phyloP scores from a whole-genome alignment of 148 eudicot genomes.

The Agrostemma githago region DNA sequence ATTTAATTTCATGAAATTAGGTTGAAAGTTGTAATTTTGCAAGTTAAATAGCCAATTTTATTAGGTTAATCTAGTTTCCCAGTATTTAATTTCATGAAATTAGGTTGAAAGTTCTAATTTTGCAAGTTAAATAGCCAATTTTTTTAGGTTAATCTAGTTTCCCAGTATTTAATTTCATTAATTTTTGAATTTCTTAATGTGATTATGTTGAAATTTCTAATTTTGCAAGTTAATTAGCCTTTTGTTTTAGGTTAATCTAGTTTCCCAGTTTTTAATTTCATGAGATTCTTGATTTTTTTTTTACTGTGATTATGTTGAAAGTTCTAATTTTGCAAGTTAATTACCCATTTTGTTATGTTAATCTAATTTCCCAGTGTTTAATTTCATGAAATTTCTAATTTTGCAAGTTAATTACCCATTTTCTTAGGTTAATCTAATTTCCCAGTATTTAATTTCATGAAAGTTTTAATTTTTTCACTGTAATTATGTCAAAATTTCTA shows the following conservation, averaged over 20 bases:
- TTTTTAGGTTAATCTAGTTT: no score
- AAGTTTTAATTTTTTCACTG: not conserved
- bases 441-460: no score
- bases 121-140: no score
- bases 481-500: slow-evolving; percentile 9
- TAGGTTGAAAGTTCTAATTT: not conserved
- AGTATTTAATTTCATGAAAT: no score
- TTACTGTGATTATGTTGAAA: not conserved
- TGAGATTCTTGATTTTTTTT: not conserved
- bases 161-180: no score
- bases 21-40: slow-evolving; percentile 13
- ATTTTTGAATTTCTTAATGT: not conserved
- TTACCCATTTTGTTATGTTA: slow-evolving; percentile 7
- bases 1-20: not conserved
- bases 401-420: no score
- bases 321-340: slow-evolving; percentile 8
- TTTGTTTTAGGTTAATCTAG: slow-evolving; percentile 1
- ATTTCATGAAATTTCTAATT: no score
- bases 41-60: not conserved
- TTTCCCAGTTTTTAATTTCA: not conserved
- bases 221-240: not conserved
- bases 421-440: no score
- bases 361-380: not conserved
- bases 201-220: not conserved
- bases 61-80: not conserved